These are phyloP conservation scores for Elaeagnus macrophylla DNA, from an alignment of 306 rosid species.

Conservation along the genomic window DNA sequence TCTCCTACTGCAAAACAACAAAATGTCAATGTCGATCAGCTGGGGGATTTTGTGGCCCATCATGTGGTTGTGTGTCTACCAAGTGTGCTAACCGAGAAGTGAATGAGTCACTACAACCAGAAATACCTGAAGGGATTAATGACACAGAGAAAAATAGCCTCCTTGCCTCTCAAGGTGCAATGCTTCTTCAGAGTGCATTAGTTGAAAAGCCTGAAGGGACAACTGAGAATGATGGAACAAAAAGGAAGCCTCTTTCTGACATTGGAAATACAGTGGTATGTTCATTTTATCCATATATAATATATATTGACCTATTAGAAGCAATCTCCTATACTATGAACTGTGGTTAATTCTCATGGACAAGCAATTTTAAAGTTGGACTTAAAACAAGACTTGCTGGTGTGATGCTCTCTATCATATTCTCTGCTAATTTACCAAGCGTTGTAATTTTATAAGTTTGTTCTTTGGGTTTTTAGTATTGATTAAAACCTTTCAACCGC, in stretches of 20 bases:
- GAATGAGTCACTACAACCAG: constrained; percentile 15
- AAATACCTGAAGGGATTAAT: constrained; percentile 24
- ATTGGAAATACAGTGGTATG: constrained; percentile 69
- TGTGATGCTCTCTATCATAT: not conserved
- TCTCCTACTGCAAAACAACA: constrained; percentile 62
- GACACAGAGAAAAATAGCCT: constrained; percentile 33
- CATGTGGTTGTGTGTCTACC: constrained; percentile 48
- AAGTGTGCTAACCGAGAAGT: constrained; percentile 55
- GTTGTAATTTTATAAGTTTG: not conserved
- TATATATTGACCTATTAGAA: not conserved
- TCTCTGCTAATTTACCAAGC: not conserved
- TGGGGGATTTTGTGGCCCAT: constrained; percentile 43
- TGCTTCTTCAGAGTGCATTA: constrained; percentile 63
- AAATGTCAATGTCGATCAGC: constrained; percentile 54
- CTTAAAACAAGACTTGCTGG: too few relatives aligned
- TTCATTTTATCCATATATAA: constrained; percentile 1
- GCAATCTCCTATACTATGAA: too few relatives aligned
- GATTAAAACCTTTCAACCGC: not conserved
- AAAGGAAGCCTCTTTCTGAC: constrained; percentile 66
- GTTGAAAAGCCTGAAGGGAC: constrained; percentile 38
- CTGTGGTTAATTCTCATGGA: too few relatives aligned
- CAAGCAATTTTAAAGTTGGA: too few relatives aligned
- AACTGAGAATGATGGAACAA: constrained; percentile 29
- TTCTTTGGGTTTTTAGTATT: not conserved
- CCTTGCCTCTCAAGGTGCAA: constrained; percentile 74